Base-by-base conservation (phyloP, 2,329 filamentous ascomycete genomes). In the Exophiala dermatitidis region DNA sequence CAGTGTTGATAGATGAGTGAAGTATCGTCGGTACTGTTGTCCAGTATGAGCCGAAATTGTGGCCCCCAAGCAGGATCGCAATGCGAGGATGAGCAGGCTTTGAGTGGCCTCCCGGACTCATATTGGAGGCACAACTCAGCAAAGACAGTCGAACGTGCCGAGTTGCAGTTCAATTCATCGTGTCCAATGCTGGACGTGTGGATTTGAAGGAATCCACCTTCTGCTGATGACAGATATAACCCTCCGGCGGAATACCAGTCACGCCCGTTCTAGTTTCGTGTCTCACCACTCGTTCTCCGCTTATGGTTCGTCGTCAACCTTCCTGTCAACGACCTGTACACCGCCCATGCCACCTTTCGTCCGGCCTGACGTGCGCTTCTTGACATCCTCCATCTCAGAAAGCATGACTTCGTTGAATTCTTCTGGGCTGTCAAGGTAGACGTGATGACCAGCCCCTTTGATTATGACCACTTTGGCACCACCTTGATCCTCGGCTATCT, bases 401-500 rank as follows among this genome's bases (percentile, higher is more conserved):
- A 78, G 62, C 66, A 88, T 78, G 28, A 85, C 72, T 32, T 75
- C 69, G 63, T 88, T 88, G 65, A 88, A 88, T 60, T 87, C 77
- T 62, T 86, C 78, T 71, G 76, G 80, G 1, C 81, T 83, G 64
- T 88, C 85, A 1, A 88, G 69, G 65, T 88, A 88, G 3, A 88
- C 68, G 68, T 88, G 85, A 67, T 88, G 85, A 0, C 85, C 85
- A 0, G 85, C 84, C 42, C 81, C 79, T 55, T 77, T 74, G 46
- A 98, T 84, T 32, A 96, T 77, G 3, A 91, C 69, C 0, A 97
- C 90, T 71, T 87, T 93, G 5, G 86, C 86, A 40, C 82, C 82
- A 3, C 91, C 90, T 51, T 88, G 86, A 66, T 96, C 91, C 2
- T 72, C 73, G 54, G 74, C 71, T 68, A 77, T 81, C 69, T 94